phyloP scores from a whole-genome alignment of 805 yeast genomes.

The Suhomyces canberraensis region DNA sequence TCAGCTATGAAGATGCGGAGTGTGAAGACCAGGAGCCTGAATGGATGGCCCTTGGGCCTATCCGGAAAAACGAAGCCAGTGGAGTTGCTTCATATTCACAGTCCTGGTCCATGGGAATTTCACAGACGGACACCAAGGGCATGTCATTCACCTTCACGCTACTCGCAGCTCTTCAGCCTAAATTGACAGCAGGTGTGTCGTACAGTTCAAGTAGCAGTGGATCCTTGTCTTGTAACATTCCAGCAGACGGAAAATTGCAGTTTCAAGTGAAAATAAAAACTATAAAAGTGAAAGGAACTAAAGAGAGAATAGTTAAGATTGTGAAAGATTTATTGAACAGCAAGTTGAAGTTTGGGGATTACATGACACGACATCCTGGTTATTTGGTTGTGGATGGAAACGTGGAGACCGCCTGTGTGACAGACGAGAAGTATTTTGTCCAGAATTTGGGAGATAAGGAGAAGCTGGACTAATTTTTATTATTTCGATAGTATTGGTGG shows the following conservation, averaged over 20 bases:
- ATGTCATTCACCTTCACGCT: not conserved
- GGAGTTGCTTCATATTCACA: conserved; percentile 5
- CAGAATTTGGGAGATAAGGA: no score
- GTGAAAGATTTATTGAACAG: conserved; percentile 1
- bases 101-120: conserved; percentile 4
- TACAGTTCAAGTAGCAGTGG: conserved; percentile 1
- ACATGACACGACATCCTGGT: conserved; percentile 1
- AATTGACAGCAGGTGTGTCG: not conserved
- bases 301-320: conserved; percentile 1
- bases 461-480: no score
- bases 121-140: not conserved
- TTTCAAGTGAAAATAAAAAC: conserved; percentile 7
- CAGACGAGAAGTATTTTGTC: conserved; percentile 2
- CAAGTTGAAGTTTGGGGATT: conserved; percentile 5
- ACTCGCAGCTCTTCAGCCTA: not conserved
- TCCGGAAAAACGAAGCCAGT: conserved; percentile 4
- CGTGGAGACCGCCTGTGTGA: conserved; percentile 9
- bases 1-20: not conserved
- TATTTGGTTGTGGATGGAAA: not conserved
- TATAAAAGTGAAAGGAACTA: not conserved
- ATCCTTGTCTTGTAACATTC: conserved; percentile 5
- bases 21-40: not conserved
- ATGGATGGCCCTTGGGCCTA: conserved; percentile 9
- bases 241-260: conserved; percentile 7
- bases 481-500: no score